Conservation (phyloP, 2,329 filamentous ascomycete species). For the Microdochium paspali region DNA sequence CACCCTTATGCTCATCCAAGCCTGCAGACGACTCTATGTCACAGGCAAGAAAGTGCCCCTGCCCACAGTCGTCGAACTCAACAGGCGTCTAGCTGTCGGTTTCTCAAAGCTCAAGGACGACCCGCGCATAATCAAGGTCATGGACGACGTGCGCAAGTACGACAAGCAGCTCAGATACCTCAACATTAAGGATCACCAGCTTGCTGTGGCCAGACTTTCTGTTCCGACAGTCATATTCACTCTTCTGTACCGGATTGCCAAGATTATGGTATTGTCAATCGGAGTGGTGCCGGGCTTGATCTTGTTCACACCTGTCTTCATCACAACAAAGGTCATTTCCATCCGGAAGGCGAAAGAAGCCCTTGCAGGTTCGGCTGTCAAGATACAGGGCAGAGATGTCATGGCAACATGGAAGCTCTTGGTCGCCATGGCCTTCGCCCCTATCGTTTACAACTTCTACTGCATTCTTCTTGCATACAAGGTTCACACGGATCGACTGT, state of each 20-base stretch:
- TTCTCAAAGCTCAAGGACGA: conserved; percentile 92
- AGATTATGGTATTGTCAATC: conserved; percentile 66
- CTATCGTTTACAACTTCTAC: conserved; percentile 75
- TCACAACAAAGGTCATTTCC: conserved; percentile 74
- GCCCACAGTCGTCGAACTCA: conserved; percentile 88
- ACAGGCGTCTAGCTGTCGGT: conserved; percentile 80
- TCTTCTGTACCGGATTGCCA: conserved; percentile 70
- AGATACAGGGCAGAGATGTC: conserved; percentile 79
- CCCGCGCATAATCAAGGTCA: conserved; percentile 67
- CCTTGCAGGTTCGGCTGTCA: conserved; percentile 77
- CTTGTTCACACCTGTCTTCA: conserved; percentile 82
- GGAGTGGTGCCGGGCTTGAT: conserved; percentile 79
- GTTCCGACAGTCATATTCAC: conserved; percentile 65
- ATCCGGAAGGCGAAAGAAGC: conserved; percentile 75
- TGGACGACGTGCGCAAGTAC: conserved; percentile 70
- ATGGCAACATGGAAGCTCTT: conserved; percentile 92
- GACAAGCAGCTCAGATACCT: conserved; percentile 80
- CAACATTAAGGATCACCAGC: conserved; percentile 86
- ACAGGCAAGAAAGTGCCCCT: conserved; percentile 89
- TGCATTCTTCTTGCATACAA: conserved; percentile 64
- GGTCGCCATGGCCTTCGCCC: conserved; percentile 76
- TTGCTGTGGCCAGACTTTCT: conserved; percentile 82
- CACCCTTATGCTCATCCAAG: conserved; percentile 93
- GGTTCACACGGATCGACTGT: conserved; percentile 72
- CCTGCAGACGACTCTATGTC: conserved; percentile 84